Base-by-base conservation (phyloP, 768 basidiomycete genomes). In the Naematelia aurantialba region DNA sequence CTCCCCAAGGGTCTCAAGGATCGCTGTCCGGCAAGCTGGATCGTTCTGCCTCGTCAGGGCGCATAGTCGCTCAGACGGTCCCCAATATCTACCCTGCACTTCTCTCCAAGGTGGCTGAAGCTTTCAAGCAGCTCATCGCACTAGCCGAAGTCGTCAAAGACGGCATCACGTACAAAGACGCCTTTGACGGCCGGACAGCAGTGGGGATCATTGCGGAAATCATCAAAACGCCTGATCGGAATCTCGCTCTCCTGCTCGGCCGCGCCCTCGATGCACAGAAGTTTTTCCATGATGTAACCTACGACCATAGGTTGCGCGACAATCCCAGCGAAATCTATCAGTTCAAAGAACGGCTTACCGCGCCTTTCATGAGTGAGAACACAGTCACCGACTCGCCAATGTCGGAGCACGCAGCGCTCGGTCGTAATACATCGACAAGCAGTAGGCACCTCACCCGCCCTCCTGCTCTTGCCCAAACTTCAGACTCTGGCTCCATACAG, bases 201-300 rank as follows among this genome's bases (percentile, higher is more conserved):
- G 94, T 99, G 39, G 91, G 93, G 78, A 90, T 91, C 79, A 90
- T 99, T 65, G 88, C 91, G 13, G 91, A 96, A 73, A 94, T 99
- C 74, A 96, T 98, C 83, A 93, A 93, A 79, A 98, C 96, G 2
- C 91, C 92, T 4, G 96, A 99, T 79, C 84, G 96, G 13, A 98
- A 96, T 77, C 83, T 99, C 25, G 96, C 96, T 11, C 80, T 98
- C 46, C 81, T 99, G 1, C 83, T 98, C n/a, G 96, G 96, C 4
- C 84, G 96, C 44, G 92, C 96, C 2, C 81, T 99, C 54, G 96
- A 98, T 71, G 88, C 93, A 8, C 96, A 98, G 77, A 98, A 98
- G 79, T 98, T 91, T 79, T 98, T 99, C 75, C 96, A 99, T 72
- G 96, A 98, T 71, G 96, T 99, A 66, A 97, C 96, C 8, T 99